A percentile compares a stretch with the other conserved stretches of the same genome.
These are phyloP conservation scores for Pythium periplocum DNA, from an alignment of 352 stramenopile genomes.

Conservation along the genomic window DNA sequence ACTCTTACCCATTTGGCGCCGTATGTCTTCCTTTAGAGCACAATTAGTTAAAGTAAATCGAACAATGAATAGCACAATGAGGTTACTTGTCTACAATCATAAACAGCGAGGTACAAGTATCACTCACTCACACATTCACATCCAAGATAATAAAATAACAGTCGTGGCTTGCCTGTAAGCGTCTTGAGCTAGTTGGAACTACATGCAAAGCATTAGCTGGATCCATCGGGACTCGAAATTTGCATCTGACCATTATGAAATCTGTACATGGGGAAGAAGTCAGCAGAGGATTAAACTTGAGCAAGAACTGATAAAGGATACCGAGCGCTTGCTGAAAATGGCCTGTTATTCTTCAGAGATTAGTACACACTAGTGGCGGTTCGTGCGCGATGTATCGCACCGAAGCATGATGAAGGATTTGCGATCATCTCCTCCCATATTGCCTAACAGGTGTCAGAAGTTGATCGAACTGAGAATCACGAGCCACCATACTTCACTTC, in stretches of 20 bases:
- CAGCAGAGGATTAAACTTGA: too few species aligned
- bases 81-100: too few species aligned
- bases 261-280: slow-evolving; percentile 26
- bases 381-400: slow-evolving; percentile 22
- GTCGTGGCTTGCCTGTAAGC: slow-evolving; percentile 44
- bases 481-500: slow-evolving; percentile 15
- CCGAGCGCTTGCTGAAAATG: slow-evolving; percentile 71
- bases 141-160: too few species aligned
- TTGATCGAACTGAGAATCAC: background rate
- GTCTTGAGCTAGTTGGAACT: slow-evolving; percentile 86
- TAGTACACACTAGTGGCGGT: too few species aligned
- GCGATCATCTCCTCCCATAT: slow-evolving; percentile 89
- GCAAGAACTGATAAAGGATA: slow-evolving; percentile 11
- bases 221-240: too few species aligned
- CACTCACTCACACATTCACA: too few species aligned
- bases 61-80: background rate
- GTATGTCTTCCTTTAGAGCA: slow-evolving; percentile 48
- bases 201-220: background rate
- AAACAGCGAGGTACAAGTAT: too few species aligned
- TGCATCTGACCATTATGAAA: slow-evolving; percentile 59
- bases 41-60: slow-evolving; percentile 1
- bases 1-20: slow-evolving; percentile 60
- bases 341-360: slow-evolving; percentile 19
- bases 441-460: slow-evolving; percentile 24
- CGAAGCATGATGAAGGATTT: slow-evolving; percentile 74